A percentile compares a stretch with the other conserved stretches of the same genome.
These are phyloP conservation scores for Suhomyces pyralidae DNA, from an alignment of 805 yeast species.

Conservation along the genomic window DNA sequence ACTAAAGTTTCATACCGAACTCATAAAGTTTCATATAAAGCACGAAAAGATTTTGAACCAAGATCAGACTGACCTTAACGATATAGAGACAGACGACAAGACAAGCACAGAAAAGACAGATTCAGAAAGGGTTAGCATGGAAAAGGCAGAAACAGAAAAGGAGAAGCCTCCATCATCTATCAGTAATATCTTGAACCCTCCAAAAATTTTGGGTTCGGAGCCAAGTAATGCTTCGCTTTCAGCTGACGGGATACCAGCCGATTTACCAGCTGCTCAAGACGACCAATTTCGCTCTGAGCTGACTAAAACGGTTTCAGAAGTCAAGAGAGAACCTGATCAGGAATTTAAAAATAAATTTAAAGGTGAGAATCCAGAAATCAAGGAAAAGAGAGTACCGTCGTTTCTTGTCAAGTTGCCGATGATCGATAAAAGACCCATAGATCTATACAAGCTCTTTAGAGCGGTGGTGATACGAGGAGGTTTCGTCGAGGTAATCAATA, in stretches of 20 bases:
- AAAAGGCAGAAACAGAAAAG: background rate
- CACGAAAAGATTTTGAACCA: background rate
- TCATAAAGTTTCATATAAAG: constrained; percentile 39
- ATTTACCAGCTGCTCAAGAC: background rate
- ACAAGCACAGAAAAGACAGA: background rate
- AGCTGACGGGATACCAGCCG: no score
- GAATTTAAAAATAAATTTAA: background rate
- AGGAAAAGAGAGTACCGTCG: constrained; percentile 12
- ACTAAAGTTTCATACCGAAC: constrained; percentile 45
- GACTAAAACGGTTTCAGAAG: background rate
- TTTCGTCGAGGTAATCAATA: constrained; percentile 55
- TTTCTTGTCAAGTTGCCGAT: constrained; percentile 53
- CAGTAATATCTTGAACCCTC: background rate
- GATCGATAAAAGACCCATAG: constrained; percentile 64
- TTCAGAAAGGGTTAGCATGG: background rate
- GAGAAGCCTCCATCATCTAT: background rate
- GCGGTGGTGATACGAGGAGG: constrained; percentile 69
- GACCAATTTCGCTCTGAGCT: background rate
- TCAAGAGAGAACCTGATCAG: background rate
- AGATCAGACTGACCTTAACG: background rate
- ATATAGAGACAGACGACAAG: background rate
- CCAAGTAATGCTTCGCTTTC: background rate
- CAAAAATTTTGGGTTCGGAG: background rate
- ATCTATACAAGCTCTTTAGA: constrained; percentile 55
- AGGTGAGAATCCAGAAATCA: background rate